Base-by-base conservation (phyloP, 2,329 filamentous ascomycete species). In the Nigrospora sphaerica region DNA sequence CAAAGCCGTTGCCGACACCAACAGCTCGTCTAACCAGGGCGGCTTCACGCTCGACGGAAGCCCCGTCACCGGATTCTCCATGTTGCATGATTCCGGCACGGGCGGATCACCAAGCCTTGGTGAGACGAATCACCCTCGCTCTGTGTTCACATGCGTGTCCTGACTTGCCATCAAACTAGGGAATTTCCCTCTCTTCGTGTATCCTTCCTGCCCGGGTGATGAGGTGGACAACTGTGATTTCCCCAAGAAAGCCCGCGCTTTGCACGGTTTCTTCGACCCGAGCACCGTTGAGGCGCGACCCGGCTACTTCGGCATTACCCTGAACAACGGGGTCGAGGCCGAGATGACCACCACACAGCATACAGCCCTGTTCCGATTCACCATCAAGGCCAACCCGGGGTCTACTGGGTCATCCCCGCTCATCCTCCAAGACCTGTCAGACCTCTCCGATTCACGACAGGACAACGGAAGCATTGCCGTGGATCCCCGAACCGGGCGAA, bases 111-210 rank as follows among this genome's bases (percentile, higher is more conserved):
- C 84, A 0, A 87, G 81, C 4, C 65, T 88, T 14, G 86, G 23
- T 28, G 23, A 28, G 23, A 28, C 23, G 23, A 28, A 28, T 28
- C 5, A 9, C 23, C 23, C 23, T 28, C 23, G 23, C 10, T 28
- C 23, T 5, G 23, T 28, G 23, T 9, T 9, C 4, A 28, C 4
- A 9, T 28, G 23, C 23, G 23, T 28, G 23, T 28, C 2, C 23
- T 28, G 23, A 28, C 23, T 10, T 9, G 6, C 23, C 23, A 2
- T 7, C 23, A 5, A 28, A 28, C 23, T 28, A 28, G 23, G 85
- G 13, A 88, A 87, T 57, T 89, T 89, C 45, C 81, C 86, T 0
- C 67, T 89, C 2, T 88, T 89, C 52, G 74, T 84, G 0, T 83
- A 86, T 50, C 66, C 75, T 4, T 69, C 71, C 36, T 89, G 85